A percentile compares a stretch with the other conserved stretches of the same genome.
Evolutionary conservation across 208 protist genomes (phyloP).

Genomic region (Plasmodiophora brassicae): DNA sequence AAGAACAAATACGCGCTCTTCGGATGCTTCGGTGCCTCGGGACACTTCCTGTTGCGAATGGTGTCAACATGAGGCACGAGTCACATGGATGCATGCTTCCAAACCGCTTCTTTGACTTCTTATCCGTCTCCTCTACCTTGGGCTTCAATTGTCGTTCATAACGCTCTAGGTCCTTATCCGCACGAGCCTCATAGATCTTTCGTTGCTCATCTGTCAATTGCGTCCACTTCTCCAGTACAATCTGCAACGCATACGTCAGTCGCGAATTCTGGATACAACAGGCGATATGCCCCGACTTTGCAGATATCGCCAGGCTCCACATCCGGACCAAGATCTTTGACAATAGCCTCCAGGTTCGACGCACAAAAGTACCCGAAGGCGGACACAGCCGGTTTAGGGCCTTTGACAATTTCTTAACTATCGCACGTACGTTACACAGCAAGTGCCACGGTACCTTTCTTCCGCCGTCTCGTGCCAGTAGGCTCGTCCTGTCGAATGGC

Average conservation of each 20-base stretch:
- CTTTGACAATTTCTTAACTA: neutral
- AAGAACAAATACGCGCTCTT: neutral
- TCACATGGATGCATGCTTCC: neutral
- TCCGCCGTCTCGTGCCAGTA: neutral
- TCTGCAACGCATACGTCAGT: neutral
- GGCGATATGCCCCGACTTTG: neutral
- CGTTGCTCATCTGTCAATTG: neutral
- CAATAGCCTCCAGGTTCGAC: neutral
- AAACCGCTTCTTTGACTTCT: neutral
- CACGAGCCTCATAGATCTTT: neutral
- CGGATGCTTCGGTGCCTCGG: neutral
- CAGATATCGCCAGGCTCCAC: neutral
- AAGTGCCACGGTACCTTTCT: neutral
- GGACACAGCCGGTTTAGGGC: neutral
- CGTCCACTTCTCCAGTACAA: neutral
- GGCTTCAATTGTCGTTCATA: neutral
- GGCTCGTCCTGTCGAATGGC: neutral
- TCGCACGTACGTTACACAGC: neutral
- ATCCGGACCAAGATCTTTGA: neutral
- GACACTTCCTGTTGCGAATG: neutral
- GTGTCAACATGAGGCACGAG: neutral
- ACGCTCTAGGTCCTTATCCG: neutral
- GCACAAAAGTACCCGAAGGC: neutral
- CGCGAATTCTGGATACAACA: neutral
- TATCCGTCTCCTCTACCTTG: neutral